Percentiles rank a stretch among this genome's conserved stretches.
These are phyloP conservation scores for Taiozyma sp. DNA, from an alignment of 1,139 yeast species.

Conservation along the genomic window DNA sequence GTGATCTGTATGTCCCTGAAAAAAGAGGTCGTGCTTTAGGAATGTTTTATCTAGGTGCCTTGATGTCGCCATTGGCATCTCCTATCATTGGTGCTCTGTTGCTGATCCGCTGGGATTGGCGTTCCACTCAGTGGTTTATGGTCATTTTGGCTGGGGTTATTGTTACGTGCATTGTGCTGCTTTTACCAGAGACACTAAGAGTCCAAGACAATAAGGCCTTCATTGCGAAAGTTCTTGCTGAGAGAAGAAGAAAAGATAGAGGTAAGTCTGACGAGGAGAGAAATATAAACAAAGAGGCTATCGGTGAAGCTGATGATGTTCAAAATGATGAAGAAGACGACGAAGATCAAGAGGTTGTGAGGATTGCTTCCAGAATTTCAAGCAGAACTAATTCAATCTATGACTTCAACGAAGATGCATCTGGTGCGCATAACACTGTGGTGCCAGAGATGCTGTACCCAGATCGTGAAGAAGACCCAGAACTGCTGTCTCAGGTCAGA, in stretches of 20 bases:
- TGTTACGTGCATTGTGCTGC: conserved; percentile 43
- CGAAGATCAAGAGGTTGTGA: conserved; percentile 5
- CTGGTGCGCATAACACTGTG: conserved; percentile 16
- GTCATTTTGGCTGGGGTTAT: conserved; percentile 60
- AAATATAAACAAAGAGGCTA: background rate
- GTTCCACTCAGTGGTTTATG: conserved; percentile 85
- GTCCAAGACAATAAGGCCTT: conserved; percentile 46
- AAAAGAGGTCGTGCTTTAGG: conserved; percentile 82
- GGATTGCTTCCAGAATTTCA: conserved; percentile 17
- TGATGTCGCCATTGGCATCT: conserved; percentile 74
- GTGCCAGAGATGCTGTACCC: conserved; percentile 28
- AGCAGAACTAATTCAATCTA: conserved; percentile 8
- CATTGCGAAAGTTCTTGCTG: conserved; percentile 38
- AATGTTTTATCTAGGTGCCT: conserved; percentile 71
- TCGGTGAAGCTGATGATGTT: conserved; percentile 11
- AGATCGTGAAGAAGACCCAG: conserved; percentile 13
- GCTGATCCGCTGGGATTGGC: conserved; percentile 73
- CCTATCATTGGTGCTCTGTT: conserved; percentile 82
- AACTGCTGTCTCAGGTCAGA: background rate
- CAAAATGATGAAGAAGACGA: background rate
- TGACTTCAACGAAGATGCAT: conserved; percentile 9
- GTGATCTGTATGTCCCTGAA: conserved; percentile 63
- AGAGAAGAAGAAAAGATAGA: conserved; percentile 23
- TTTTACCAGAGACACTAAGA: conserved; percentile 73
- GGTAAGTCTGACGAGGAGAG: conserved; percentile 7